Evolutionary conservation across 768 basidiomycete species (phyloP), one percentile per base, ranked within the genome.

Genomic region (Boletus vinaceobasis): DNA sequence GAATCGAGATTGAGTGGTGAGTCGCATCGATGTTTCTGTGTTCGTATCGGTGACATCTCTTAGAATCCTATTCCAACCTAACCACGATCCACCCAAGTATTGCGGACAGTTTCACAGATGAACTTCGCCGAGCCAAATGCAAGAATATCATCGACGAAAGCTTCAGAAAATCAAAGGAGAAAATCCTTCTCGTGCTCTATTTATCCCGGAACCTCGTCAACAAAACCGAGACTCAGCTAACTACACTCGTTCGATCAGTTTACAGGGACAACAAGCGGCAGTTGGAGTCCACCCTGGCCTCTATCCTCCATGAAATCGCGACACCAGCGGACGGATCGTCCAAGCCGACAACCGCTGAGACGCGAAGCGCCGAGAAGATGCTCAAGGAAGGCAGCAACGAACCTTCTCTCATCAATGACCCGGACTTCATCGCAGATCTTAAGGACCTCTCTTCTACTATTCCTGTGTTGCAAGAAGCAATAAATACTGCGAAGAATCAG

Each of bases 101-200:
- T 17, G 60, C 50, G 23, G 62, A 67, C 15, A 42, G 3, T 14
- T 52, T 68, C 15, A 14, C 42, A 5, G 65, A 69, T 5, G 64
- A 67, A 42, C 48, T 69, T 39, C 35, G 39, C 32, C 58, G 39
- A 43, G 29, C 23, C 14, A 56, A 58, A 11, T 61, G 40, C 40
- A 60, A 64, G 48, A 53, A 27, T 13, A 48, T 68, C 44, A 6
- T 31, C 0, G 57, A 69, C 4, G 58, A 62, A 42, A 43, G 23
- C 14, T 69, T 68, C 50, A 57, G 59, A 44, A 64, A 26, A 33
- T 65, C 57, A 1, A 68, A 68, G 45, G 66, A 62, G 32, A 64
- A 56, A 21, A 67, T 68, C 0, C 53, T 55, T n/a, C 56, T 67
- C 13, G 23, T 48, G 29, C 53, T 59, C 23, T 48, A 65, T 47